Base-by-base conservation (phyloP, 108 stramenopile species). In the Cyclostephanos tholiformis region DNA sequence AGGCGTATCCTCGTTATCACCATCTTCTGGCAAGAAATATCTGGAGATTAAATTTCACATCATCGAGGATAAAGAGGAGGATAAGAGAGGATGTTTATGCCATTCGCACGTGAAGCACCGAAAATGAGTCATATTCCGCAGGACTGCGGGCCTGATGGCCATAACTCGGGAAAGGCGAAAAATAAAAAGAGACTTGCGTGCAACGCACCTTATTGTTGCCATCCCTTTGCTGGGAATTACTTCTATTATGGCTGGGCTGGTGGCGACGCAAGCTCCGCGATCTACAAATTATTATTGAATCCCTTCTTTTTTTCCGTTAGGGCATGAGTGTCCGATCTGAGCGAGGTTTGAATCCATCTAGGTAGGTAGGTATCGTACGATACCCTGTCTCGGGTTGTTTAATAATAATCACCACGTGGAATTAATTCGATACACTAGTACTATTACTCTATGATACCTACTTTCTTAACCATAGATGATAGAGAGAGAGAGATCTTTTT, bases 21-120 rank as follows among this genome's bases (percentile, higher is more conserved):
- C 97, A 75, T 98, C 97, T 71, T 94, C 94, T 53, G 97, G 96
- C 67, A 98, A 84, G 66, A 96, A 98, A 76, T 98, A 98, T 30
- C 94, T 95, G 63, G n/a, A 27, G 25, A 6, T 16, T 0, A 56
- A 56, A n/a, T 56, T 41, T 1, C 4, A 41, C 9, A 41, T 41
- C 8, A 41, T 41, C 41, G 13, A 16, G 0, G 16, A 14, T 46
- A 17, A 16, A 46, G 44, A 46, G 2, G 16, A 46, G 16, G 12
- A 46, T 12, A 9, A 46, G 44, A 46, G 0, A 46, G 44, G 44
- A 14, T 46, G 3, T 46, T 16, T 13, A 46, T 10, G 41, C 41
- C 11, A 41, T 41, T 46, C 32, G 32, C 32, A 32, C 32, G 32
- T 4, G 32, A 46, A 46, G 44, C 44, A 46, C 14, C 16, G 44